These are phyloP conservation scores for Pseudopyricularia javanii DNA, from an alignment of 2,329 filamentous ascomycete genomes.

Conservation along the genomic window DNA sequence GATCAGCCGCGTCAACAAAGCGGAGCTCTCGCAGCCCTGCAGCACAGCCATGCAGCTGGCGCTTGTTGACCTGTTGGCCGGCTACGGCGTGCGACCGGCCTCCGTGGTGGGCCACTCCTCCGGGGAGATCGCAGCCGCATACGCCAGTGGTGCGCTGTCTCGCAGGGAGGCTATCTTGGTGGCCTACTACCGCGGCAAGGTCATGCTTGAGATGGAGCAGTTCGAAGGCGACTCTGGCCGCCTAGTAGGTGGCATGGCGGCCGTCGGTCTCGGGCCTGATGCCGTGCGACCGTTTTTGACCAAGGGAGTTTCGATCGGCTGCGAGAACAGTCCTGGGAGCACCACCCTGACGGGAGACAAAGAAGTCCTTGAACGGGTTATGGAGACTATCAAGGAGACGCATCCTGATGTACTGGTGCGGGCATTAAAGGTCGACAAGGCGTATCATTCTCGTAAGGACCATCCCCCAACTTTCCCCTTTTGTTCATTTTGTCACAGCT, in stretches of 20 bases:
- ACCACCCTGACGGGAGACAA: constrained; percentile 3
- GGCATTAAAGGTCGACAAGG: constrained; percentile 5
- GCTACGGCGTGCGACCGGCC: constrained; percentile 5
- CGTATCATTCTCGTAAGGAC: constrained; percentile 4
- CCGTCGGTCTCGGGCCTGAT: constrained; percentile 1
- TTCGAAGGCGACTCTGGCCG: not conserved
- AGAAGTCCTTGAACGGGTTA: constrained; percentile 2
- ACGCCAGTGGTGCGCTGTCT: constrained; percentile 7
- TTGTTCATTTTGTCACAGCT: too few species aligned
- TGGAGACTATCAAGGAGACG: not conserved
- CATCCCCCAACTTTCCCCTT: too few species aligned
- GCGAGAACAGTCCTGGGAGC: constrained; percentile 5
- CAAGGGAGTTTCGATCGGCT: constrained; percentile 4
- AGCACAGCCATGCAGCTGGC: constrained; percentile 14
- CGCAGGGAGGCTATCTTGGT: constrained; percentile 6
- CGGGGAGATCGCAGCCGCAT: constrained; percentile 10
- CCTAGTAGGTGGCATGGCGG: constrained; percentile 5
- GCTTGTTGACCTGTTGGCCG: constrained; percentile 15
- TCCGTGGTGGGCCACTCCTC: constrained; percentile 9
- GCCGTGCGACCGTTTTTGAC: not conserved
- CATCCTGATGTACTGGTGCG: not conserved
- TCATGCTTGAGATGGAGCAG: too few species aligned
- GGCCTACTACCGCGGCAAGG: constrained; percentile 9
- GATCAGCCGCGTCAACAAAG: constrained; percentile 5
- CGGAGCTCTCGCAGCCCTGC: constrained; percentile 4